phyloP scores from a whole-genome alignment of 306 rosid genomes.

The Rubus idaeus region DNA sequence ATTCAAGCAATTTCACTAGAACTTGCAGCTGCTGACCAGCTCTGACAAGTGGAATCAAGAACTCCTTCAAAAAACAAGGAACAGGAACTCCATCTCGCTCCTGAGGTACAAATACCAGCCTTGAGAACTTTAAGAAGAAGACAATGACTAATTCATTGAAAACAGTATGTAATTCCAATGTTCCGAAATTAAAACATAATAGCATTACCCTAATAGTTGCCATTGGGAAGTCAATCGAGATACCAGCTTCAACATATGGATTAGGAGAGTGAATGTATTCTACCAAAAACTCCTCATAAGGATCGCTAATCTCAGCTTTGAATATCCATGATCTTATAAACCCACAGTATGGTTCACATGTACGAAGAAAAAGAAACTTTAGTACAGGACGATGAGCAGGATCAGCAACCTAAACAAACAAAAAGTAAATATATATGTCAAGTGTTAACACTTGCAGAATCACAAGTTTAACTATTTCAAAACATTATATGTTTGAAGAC shows the following conservation, averaged over 20 bases:
- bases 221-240: slow-evolving; percentile 48
- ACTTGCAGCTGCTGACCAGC: slow-evolving; percentile 98
- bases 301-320: slow-evolving; percentile 92
- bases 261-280: slow-evolving; percentile 42
- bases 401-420: slow-evolving; percentile 84
- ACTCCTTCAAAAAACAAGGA: slow-evolving; percentile 76
- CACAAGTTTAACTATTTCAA: not conserved
- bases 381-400: slow-evolving; percentile 74
- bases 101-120: slow-evolving; percentile 49
- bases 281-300: slow-evolving; percentile 80
- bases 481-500: not conserved
- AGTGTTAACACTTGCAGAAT: slow-evolving; percentile 10
- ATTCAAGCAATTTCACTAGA: slow-evolving; percentile 78
- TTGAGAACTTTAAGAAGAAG: slow-evolving; percentile 34
- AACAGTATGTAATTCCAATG: slow-evolving; percentile 16
- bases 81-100: slow-evolving; percentile 70
- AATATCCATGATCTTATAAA: slow-evolving; percentile 92
- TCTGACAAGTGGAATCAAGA: slow-evolving; percentile 75
- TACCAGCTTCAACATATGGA: slow-evolving; percentile 37
- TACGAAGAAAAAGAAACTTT: slow-evolving; percentile 81
- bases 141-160: slow-evolving; percentile 17
- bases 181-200: slow-evolving; percentile 13
- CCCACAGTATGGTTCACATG: slow-evolving; percentile 89
- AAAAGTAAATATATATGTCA: not conserved
- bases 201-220: slow-evolving; percentile 67